Base-by-base conservation (phyloP, 1,284 basidiomycete genomes). In the Leccinum ponderosum region DNA sequence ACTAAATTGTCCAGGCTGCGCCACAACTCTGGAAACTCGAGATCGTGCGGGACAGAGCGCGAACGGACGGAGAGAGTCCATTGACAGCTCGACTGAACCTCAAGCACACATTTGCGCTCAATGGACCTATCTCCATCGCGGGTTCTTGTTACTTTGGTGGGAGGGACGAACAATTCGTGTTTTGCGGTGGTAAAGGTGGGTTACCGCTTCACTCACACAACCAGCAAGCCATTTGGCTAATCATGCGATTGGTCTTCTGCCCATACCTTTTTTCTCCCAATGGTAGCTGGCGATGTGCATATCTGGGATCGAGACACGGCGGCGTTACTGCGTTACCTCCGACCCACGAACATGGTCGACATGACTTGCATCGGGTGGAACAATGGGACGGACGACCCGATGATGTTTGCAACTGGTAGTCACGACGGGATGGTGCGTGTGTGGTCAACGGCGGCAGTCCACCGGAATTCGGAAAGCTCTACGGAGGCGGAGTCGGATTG, bases 241-340 rank as follows among this genome's bases (percentile, higher is more conserved):
- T 20, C 48, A 22, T 25, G 22, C 22, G 14, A 25, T 50, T 50
- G 48, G 44, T 47, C 44, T 20, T 47, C 11, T 3, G 6, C 11
- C 11, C 44, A 12, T 20, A 47, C 11, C n/a, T 17, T 42, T 39
- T n/a, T 42, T 42, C n/a, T 5, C 39, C 39, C n/a, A 9, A 42
- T 42, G 8, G 39, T 39, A 91, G 90, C 83, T 62, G 90, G 91
- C 2, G 88, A 91, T 65, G 88, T 93, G n/a, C 87, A 91, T 65
- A 87, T 93, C 35, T 93, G 91, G 90, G 91, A 93, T 68, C 84
- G 86, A 56, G 87, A 90, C 73, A 88, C 87, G 7, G 91, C 83
- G 3, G 81, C 83, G 22, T 71, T 90, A 7, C 73, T 92, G 4
- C 87, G 88, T 56, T 83, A 86, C 64, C 77, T 92, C 48, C 83